These are phyloP conservation scores for Thalassiosira pacifica DNA, from an alignment of 352 stramenopile species.

Conservation along the genomic window DNA sequence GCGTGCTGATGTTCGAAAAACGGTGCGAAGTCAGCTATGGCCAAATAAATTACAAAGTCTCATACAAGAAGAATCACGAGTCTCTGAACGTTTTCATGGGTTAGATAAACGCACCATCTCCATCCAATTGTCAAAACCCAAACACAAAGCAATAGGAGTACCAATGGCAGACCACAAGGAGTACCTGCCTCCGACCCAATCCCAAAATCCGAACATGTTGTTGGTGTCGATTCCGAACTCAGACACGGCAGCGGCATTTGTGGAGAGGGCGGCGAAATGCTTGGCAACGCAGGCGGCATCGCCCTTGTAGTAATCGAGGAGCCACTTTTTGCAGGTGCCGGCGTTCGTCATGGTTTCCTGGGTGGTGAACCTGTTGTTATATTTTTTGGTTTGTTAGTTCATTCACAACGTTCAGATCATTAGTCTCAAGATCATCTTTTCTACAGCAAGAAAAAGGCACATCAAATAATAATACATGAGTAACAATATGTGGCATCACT, in stretches of 20 bases:
- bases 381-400: too few relatives aligned
- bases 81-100: too few relatives aligned
- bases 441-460: too few relatives aligned
- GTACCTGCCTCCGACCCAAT: constrained; percentile 96
- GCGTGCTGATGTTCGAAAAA: too few relatives aligned
- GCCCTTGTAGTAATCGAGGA: constrained; percentile 92
- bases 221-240: constrained; percentile 95
- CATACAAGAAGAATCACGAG: too few relatives aligned
- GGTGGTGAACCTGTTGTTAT: constrained; percentile 92
- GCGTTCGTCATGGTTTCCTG: constrained; percentile 99
- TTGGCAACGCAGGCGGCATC: constrained; percentile 82
- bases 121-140: constrained; percentile 91
- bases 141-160: constrained; percentile 90
- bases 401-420: too few relatives aligned
- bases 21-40: too few relatives aligned
- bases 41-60: too few relatives aligned
- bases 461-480: too few relatives aligned
- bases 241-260: constrained; percentile 85
- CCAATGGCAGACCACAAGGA: constrained; percentile 90
- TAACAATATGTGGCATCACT: constrained; percentile 10
- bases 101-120: too few relatives aligned
- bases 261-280: constrained; percentile 87
- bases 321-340: constrained; percentile 95
- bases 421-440: too few relatives aligned
- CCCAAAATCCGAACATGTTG: constrained; percentile 98